Evolutionary conservation across 2,329 filamentous ascomycete species (phyloP).

Genomic region (Parastagonospora nodorum): DNA sequence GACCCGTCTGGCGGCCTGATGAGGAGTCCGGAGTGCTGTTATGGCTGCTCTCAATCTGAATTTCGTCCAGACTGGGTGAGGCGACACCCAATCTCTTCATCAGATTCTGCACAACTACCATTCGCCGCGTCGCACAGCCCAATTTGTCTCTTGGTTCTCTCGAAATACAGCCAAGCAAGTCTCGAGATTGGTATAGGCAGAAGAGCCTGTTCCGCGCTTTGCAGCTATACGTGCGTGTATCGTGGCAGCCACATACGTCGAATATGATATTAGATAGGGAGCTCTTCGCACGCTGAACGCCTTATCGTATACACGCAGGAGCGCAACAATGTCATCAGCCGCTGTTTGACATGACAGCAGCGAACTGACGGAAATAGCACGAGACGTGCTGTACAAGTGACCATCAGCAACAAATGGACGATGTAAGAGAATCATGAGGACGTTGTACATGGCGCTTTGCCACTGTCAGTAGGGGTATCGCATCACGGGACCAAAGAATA

Average conservation of each 20-base stretch:
- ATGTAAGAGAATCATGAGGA: conserved; percentile 59
- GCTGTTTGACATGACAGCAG: conserved; percentile 54
- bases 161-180: conserved; percentile 55
- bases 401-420: conserved; percentile 59
- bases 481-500: not conserved
- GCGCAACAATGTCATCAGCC: conserved; percentile 51
- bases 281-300: conserved; percentile 54
- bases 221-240: conserved; percentile 59
- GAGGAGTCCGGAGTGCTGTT: conserved; percentile 9
- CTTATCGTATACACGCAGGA: conserved; percentile 53
- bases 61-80: conserved; percentile 18
- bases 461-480: conserved; percentile 1
- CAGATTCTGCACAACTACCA: conserved; percentile 52
- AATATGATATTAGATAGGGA: conserved; percentile 61
- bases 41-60: conserved; percentile 18
- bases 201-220: conserved; percentile 47
- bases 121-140: conserved; percentile 55
- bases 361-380: conserved; percentile 51
- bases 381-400: conserved; percentile 52
- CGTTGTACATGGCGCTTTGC: conserved; percentile 53
- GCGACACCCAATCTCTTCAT: conserved; percentile 51
- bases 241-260: conserved; percentile 60
- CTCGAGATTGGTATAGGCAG: conserved; percentile 42
- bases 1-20: conserved; percentile 12
- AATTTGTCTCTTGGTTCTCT: conserved; percentile 58